Evolutionary conservation across 148 eudicot genomes (phyloP), one percentile per base, ranked within the genome.

Genomic region (Silene uniflora): DNA sequence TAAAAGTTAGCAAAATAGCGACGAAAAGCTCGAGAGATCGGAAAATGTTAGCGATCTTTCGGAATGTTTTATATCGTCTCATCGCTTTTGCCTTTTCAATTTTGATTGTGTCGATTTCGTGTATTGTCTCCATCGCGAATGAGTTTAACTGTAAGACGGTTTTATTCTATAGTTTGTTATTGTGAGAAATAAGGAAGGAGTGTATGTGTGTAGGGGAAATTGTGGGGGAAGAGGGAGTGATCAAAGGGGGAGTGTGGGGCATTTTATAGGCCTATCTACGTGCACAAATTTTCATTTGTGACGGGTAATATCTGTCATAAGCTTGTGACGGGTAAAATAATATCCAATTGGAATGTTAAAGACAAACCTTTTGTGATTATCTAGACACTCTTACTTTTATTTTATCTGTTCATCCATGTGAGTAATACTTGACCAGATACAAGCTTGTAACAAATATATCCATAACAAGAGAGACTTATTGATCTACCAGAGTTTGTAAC

Each of bases 71-170:
- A 55, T 71, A 85, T 9, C 81, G 69, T 10, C 52, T 56, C 87
- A 85, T 80, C 74, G 87, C 87, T 32, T 77, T 79, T 10, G 54
- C 75, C 49, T 85, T 85, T 77, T 85, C 87, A 27, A 82, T 25
- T 71, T 82, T 79, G 35, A 85, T 27, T 0, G 73, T 62, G 77
- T 77, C 81, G 61, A 76, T n/a, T 79, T 79, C 73, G 23, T 39
- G n/a, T 35, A 76, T 76, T 3, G 77, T 18, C 32, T 78, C 75
- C 87, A 84, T 84, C 56, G 56, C 17, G 56, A 11, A 18, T 5
- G 56, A 16, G 17, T 10, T 21, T 21, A 7, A 32, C 8, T 11
- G 74, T 79, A 60, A 67, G 42, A 17, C 81, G 77, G 78, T 79
- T 80, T 52, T 62, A 0, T 23, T 46, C n/a, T 74, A 17, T 16